Evolutionary conservation across 768 basidiomycete genomes (phyloP).

Genomic region (Collybia nuda): DNA sequence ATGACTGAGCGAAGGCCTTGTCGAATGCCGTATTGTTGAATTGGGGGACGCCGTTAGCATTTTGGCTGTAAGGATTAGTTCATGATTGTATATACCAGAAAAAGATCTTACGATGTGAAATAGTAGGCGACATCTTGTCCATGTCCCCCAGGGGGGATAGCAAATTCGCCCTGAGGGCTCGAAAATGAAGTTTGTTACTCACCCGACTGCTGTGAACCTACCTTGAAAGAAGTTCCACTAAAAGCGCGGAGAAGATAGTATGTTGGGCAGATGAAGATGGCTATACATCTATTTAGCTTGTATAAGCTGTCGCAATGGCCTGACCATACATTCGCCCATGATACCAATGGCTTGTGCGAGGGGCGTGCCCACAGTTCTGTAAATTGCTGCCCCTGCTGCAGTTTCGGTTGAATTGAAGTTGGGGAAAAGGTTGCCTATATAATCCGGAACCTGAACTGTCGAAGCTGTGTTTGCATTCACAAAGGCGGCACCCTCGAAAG

Average conservation of each 20-base stretch:
- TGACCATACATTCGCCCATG: constrained; percentile 35
- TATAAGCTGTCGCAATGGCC: too few relatives aligned
- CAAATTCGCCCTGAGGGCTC: constrained; percentile 33
- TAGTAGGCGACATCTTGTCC: constrained; percentile 35
- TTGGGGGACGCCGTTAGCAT: constrained; percentile 9
- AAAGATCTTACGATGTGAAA: constrained; percentile 32
- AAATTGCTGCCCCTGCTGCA: constrained; percentile 19
- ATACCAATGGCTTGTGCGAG: constrained; percentile 28
- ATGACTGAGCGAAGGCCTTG: constrained; percentile 33
- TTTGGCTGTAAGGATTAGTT: too few relatives aligned
- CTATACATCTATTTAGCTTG: constrained; percentile 12
- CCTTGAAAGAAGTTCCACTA: constrained; percentile 27
- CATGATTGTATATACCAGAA: too few relatives aligned
- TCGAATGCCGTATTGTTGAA: constrained; percentile 32
- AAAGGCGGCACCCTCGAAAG: constrained; percentile 33
- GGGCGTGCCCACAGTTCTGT: constrained; percentile 26
- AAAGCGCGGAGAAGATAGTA: constrained; percentile 34
- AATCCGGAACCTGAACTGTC: constrained; percentile 23
- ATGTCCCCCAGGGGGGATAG: constrained; percentile 37
- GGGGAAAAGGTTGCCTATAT: constrained; percentile 37
- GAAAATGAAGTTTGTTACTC: not conserved
- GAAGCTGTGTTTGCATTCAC: constrained; percentile 26
- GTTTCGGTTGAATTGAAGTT: constrained; percentile 22
- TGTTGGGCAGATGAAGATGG: constrained; percentile 44
- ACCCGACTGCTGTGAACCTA: constrained; percentile 3